Percentiles rank a stretch among this genome's conserved stretches.
These are phyloP conservation scores for Ascochyta koolunga DNA, from an alignment of 2,329 filamentous ascomycete genomes.

Conservation along the genomic window DNA sequence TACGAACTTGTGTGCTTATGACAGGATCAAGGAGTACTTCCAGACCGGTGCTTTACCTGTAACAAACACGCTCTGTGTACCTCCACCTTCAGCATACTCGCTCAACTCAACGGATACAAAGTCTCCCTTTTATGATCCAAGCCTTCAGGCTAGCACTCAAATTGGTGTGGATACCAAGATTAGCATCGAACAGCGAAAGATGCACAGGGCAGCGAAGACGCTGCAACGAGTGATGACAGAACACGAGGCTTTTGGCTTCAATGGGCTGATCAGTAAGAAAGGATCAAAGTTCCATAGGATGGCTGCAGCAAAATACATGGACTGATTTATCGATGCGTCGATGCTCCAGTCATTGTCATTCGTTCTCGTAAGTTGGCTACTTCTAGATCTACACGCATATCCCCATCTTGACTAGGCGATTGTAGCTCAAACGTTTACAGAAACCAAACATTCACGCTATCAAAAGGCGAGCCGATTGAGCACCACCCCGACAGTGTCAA, in stretches of 20 bases:
- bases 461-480: too few species aligned
- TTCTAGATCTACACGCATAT: too few species aligned
- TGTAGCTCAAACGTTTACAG: too few species aligned
- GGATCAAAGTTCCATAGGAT: neutral
- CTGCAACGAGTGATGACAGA: slow-evolving; percentile 7
- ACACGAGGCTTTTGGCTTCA: slow-evolving; percentile 15
- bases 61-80: slow-evolving; percentile 52
- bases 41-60: slow-evolving; percentile 53
- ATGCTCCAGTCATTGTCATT: neutral
- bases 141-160: slow-evolving; percentile 1
- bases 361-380: neutral
- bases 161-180: neutral
- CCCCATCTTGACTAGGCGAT: too few species aligned
- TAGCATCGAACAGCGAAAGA: neutral
- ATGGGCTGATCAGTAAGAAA: slow-evolving; percentile 8
- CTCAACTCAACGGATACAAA: slow-evolving; percentile 50
- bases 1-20: slow-evolving; percentile 45
- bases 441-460: too few species aligned
- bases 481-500: too few species aligned
- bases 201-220: slow-evolving; percentile 6
- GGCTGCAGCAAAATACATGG: neutral
- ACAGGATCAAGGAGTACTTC: slow-evolving; percentile 48
- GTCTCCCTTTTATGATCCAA: slow-evolving; percentile 32
- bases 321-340: neutral
- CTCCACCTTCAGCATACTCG: slow-evolving; percentile 39